These are phyloP conservation scores for Cutaneotrichosporon dermatis DNA, from an alignment of 1,284 basidiomycete species.

Conservation along the genomic window DNA sequence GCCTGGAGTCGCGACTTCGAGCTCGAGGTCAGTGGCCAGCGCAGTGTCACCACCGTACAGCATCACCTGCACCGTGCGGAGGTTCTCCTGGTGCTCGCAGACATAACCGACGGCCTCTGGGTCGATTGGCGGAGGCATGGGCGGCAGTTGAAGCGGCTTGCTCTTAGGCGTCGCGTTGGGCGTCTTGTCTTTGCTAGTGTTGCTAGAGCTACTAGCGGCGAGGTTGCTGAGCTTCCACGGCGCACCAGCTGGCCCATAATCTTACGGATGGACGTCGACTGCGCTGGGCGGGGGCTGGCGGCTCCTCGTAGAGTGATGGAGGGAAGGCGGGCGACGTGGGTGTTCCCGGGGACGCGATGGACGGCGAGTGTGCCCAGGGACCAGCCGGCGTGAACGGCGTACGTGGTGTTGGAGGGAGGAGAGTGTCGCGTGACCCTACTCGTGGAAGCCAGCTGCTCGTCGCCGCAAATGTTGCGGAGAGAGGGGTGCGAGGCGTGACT, in stretches of 20 bases:
- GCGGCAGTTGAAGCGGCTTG: neutral
- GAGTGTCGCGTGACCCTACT: neutral
- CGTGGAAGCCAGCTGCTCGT: neutral
- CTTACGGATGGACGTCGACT: conserved; percentile 1
- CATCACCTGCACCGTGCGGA: conserved; percentile 69
- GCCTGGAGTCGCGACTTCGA: conserved; percentile 49
- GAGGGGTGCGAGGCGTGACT: neutral
- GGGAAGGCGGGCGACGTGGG: neutral
- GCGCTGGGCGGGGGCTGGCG: neutral
- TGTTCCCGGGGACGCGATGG: neutral
- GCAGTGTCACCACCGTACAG: conserved; percentile 31
- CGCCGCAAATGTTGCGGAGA: neutral
- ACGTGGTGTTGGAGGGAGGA: neutral
- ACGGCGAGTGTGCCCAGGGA: neutral
- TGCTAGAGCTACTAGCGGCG: too few relatives aligned
- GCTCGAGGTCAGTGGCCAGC: conserved; percentile 25
- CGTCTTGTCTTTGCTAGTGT: neutral
- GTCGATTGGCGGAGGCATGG: neutral
- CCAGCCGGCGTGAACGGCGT: neutral
- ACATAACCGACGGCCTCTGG: conserved; percentile 53
- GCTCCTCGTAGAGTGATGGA: neutral
- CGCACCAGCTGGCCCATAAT: neutral
- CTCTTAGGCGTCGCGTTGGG: neutral
- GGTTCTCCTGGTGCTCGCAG: conserved; percentile 76
- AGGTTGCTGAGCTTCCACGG: neutral